These are phyloP conservation scores for Leishmania aethiopica DNA, from an alignment of 208 protist species.

Conservation along the genomic window DNA sequence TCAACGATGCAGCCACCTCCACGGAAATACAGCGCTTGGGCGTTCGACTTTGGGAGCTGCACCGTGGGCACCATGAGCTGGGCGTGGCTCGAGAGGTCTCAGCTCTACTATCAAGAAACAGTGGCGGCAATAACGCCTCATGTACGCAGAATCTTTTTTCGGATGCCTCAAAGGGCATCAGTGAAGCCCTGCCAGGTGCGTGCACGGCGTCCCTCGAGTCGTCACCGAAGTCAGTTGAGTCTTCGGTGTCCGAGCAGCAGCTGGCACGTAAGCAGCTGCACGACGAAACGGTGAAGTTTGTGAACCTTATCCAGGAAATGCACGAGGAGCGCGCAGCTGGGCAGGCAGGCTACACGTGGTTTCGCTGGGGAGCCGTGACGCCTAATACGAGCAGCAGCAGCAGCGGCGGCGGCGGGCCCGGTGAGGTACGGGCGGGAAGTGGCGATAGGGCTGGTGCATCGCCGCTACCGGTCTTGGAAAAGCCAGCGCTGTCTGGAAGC, in stretches of 20 bases:
- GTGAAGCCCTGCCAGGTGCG: neutral
- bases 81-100: neutral
- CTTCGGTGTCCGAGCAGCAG: neutral
- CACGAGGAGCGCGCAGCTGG: constrained; percentile 8
- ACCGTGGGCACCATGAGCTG: neutral
- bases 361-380: constrained; percentile 1
- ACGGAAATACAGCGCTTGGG: constrained; percentile 30
- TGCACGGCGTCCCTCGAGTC: neutral
- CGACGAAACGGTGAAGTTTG: constrained; percentile 25
- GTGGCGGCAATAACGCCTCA: neutral
- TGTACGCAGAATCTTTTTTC: neutral
- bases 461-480: too few relatives aligned
- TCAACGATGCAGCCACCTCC: neutral
- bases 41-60: constrained; percentile 16
- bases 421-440: neutral
- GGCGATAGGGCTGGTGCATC: neutral
- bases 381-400: neutral
- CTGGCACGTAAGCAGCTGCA: neutral
- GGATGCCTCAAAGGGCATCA: neutral
- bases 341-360: constrained; percentile 26
- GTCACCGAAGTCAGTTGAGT: neutral
- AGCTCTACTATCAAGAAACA: neutral
- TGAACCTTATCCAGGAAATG: constrained; percentile 22
- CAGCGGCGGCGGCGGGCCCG: neutral
- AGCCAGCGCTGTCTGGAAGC: too few relatives aligned